Percentiles rank a stretch among this genome's conserved stretches.
Conservation (phyloP, 176 grass and related monocot genomes). For the Thinopyrum elongatum region DNA sequence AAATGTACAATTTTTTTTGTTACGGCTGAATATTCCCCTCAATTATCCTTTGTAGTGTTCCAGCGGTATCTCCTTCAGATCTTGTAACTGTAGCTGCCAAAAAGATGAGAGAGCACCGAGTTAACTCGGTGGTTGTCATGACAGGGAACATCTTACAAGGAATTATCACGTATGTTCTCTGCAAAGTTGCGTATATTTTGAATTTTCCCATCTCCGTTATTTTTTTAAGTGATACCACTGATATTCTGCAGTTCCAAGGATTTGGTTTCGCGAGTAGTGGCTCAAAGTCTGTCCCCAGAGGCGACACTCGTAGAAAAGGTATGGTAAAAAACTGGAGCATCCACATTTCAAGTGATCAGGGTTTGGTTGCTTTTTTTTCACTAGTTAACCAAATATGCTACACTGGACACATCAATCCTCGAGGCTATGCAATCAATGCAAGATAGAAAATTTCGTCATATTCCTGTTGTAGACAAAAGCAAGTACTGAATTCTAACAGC, state of each 20-base stretch:
- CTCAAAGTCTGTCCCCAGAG: slow-evolving; percentile 54
- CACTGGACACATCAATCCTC: slow-evolving; percentile 72
- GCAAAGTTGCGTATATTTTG: too few species aligned
- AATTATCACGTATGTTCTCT: slow-evolving; percentile 68
- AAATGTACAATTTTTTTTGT: neutral
- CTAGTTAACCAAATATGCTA: slow-evolving; percentile 34
- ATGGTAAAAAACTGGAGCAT: slow-evolving; percentile 27
- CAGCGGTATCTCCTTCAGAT: slow-evolving; percentile 62
- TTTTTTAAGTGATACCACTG: neutral
- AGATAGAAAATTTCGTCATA: slow-evolving; percentile 75
- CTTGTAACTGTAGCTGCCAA: slow-evolving; percentile 55
- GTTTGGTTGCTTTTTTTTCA: neutral
- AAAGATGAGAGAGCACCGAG: slow-evolving; percentile 69
- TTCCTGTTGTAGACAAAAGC: slow-evolving; percentile 74
- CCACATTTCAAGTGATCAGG: neutral
- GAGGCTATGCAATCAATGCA: slow-evolving; percentile 84
- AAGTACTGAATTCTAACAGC: slow-evolving; percentile 26
- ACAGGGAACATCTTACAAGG: slow-evolving; percentile 54
- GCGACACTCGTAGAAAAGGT: slow-evolving; percentile 28
- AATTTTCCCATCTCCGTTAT: too few species aligned
- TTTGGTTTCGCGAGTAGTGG: slow-evolving; percentile 70
- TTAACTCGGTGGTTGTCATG: slow-evolving; percentile 77
- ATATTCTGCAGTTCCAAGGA: slow-evolving; percentile 55
- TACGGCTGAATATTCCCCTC: neutral
- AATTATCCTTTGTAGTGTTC: slow-evolving; percentile 43